These are phyloP conservation scores for Fusarium buxicola DNA, from an alignment of 2,329 filamentous ascomycete genomes.

Conservation along the genomic window DNA sequence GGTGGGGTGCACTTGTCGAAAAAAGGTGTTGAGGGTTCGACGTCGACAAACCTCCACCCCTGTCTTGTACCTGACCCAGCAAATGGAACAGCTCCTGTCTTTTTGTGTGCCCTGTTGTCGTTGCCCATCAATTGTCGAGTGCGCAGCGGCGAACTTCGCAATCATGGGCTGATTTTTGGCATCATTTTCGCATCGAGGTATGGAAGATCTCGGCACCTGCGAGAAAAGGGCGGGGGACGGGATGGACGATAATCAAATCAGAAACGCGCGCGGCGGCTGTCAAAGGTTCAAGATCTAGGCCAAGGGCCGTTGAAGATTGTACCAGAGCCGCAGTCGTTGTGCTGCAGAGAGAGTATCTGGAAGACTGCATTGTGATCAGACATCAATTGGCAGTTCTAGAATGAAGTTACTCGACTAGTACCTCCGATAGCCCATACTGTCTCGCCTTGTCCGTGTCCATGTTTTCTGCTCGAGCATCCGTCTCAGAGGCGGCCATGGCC, in stretches of 20 bases:
- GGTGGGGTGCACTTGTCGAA: constrained; percentile 37
- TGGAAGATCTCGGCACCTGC: constrained; percentile 30
- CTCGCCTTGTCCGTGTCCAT: constrained; percentile 12
- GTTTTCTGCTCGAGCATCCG: no score
- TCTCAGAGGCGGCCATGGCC: constrained; percentile 9
- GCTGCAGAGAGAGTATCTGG: background rate
- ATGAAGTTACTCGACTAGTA: background rate
- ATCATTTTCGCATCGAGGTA: constrained; percentile 23
- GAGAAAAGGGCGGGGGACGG: constrained; percentile 13
- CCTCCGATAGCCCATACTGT: background rate
- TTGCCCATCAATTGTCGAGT: constrained; percentile 41
- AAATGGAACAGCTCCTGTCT: background rate
- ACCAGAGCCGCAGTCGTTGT: background rate
- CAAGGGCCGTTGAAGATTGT: background rate
- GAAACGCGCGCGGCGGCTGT: constrained; percentile 26
- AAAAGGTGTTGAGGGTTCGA: constrained; percentile 43
- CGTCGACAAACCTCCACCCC: constrained; percentile 29
- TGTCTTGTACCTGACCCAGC: constrained; percentile 10
- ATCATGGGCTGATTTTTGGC: constrained; percentile 44
- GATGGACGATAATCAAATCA: constrained; percentile 31
- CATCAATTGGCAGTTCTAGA: background rate
- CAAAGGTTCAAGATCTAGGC: constrained; percentile 17
- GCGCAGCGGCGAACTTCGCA: constrained; percentile 33
- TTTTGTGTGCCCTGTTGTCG: background rate
- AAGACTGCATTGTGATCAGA: background rate